phyloP scores from a whole-genome alignment of 176 grass and related monocot genomes.

The Oryza longistaminata region DNA sequence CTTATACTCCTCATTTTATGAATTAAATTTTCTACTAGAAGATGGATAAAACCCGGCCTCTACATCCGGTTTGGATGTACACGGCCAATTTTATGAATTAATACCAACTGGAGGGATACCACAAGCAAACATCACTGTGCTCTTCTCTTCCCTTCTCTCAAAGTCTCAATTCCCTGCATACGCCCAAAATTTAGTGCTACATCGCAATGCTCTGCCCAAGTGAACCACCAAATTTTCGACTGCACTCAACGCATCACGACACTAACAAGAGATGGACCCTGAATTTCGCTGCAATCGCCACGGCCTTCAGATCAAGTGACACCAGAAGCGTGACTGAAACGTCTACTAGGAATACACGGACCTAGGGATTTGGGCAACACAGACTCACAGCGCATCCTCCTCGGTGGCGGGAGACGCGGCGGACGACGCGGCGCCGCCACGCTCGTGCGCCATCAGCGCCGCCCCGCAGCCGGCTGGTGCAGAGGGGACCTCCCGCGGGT shows the following conservation, averaged over 20 bases:
- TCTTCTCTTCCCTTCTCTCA: neutral
- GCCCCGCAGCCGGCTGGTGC: neutral
- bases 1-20: neutral
- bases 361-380: neutral
- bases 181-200: neutral
- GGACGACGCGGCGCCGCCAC: constrained; percentile 38
- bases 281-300: constrained; percentile 25
- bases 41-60: too few relatives aligned
- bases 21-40: neutral
- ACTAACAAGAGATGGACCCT: constrained; percentile 6
- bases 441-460: constrained; percentile 62
- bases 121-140: neutral
- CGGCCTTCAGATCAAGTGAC: constrained; percentile 22
- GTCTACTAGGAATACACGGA: neutral
- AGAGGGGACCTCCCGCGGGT: neutral
- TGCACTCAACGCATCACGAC: neutral
- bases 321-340: neutral
- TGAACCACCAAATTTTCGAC: constrained; percentile 16
- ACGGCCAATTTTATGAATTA: neutral
- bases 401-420: constrained; percentile 46
- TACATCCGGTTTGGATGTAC: too few relatives aligned
- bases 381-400: constrained; percentile 69
- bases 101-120: neutral
- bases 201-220: neutral
- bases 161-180: too few relatives aligned